Conservation (phyloP, 768 basidiomycete genomes). For the Clitopilus passeckerianus region DNA sequence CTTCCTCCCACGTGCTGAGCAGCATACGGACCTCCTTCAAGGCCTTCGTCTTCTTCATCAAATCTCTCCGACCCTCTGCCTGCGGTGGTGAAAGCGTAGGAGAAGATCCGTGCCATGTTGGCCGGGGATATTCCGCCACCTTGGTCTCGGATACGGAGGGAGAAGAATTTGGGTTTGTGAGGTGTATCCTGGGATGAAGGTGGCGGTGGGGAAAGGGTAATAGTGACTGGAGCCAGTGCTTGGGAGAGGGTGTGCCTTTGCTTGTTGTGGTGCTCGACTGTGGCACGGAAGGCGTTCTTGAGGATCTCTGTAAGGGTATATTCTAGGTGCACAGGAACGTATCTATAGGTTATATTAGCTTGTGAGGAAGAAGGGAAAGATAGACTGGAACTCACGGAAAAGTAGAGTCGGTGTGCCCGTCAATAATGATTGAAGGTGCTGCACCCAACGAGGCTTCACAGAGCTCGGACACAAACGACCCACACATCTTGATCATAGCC, state of each 20-base stretch:
- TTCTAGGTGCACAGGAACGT: conserved; percentile 86
- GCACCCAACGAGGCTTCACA: conserved; percentile 82
- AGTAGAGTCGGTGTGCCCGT: conserved; percentile 65
- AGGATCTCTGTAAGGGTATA: conserved; percentile 89
- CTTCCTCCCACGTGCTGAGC: conserved; percentile 74
- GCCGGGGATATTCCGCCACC: conserved; percentile 78
- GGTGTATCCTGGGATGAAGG: conserved; percentile 19
- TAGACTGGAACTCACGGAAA: conserved; percentile 62
- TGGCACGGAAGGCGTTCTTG: conserved; percentile 89
- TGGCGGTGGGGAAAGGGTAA: conserved; percentile 64
- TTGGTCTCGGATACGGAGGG: conserved; percentile 78
- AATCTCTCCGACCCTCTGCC: conserved; percentile 36
- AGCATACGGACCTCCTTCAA: conserved; percentile 68
- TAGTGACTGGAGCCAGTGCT: conserved; percentile 55
- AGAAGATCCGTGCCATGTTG: conserved; percentile 78
- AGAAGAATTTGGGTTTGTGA: conserved; percentile 47
- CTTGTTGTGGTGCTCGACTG: conserved; percentile 68
- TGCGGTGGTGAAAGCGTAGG: conserved; percentile 89
- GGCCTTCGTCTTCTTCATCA: conserved; percentile 30
- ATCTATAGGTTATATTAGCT: conserved; percentile 34
- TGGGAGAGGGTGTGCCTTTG: conserved; percentile 27
- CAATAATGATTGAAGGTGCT: conserved; percentile 60
- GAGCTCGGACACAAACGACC: conserved; percentile 77
- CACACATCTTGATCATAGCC: conserved; percentile 73
- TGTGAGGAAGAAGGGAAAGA: neutral